Percentiles rank a stretch among this genome's conserved stretches.
These are phyloP conservation scores for Firmiana major DNA, from an alignment of 345 rosid genomes.

Conservation along the genomic window DNA sequence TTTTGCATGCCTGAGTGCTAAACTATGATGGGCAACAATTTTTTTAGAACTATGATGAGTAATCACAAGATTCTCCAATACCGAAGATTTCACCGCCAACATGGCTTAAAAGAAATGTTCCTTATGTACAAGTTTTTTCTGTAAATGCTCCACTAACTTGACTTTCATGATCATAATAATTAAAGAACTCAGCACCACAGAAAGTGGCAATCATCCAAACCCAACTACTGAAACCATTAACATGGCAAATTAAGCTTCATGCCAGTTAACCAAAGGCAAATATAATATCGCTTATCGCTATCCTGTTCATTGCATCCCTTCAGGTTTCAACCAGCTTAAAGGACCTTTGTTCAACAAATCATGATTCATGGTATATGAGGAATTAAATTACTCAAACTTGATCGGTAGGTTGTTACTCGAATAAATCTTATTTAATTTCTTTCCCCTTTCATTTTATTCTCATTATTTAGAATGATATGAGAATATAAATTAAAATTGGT, in stretches of 20 bases:
- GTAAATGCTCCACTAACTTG: slow-evolving; percentile 8
- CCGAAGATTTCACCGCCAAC: too few relatives aligned
- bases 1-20: too few relatives aligned
- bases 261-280: not conserved
- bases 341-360: not conserved
- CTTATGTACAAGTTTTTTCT: not conserved
- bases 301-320: too few relatives aligned
- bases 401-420: not conserved
- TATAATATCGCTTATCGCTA: not conserved
- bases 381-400: not conserved
- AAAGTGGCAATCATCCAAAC: not conserved
- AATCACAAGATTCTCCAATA: too few relatives aligned
- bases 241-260: not conserved
- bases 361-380: not conserved
- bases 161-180: not conserved
- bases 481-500: too few relatives aligned
- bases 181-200: not conserved
- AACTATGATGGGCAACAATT: too few relatives aligned
- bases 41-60: too few relatives aligned
- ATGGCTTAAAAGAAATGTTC: too few relatives aligned
- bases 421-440: too few relatives aligned
- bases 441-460: too few relatives aligned
- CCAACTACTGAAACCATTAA: not conserved
- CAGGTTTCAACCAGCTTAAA: too few relatives aligned
- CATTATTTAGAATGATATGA: too few relatives aligned